Conservation (phyloP, 2,329 filamentous ascomycete species). For the Phyllosticta citribraziliensis region DNA sequence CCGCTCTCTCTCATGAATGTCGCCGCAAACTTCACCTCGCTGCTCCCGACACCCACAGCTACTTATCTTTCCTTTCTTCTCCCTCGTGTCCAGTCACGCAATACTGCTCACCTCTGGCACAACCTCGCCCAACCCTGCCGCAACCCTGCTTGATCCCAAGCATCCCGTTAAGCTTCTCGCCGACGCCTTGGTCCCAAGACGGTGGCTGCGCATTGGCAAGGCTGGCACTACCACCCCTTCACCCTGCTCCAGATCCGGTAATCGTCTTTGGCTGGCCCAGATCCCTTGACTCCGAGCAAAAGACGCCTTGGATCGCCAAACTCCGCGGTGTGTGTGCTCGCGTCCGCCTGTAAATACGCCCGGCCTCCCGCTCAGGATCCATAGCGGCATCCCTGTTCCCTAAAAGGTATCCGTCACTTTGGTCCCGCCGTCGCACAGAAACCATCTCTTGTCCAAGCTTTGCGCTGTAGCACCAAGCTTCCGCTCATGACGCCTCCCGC, state of each 20-base stretch:
- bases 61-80: not conserved
- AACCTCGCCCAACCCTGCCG: not conserved
- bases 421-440: not conserved
- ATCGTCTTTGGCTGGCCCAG: not conserved
- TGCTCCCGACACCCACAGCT: not conserved
- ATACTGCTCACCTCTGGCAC: not conserved
- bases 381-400: not conserved
- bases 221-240: not conserved
- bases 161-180: not conserved
- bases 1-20: not conserved
- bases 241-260: not conserved
- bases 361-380: not conserved
- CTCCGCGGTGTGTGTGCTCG: not conserved
- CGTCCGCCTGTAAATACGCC: not conserved
- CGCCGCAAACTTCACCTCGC: not conserved
- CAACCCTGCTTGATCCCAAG: not conserved
- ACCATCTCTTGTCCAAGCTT: not conserved
- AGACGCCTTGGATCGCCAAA: not conserved
- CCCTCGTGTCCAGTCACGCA: not conserved
- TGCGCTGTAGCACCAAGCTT: constrained; percentile 1
- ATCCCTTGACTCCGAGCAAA: not conserved
- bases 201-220: not conserved
- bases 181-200: not conserved
- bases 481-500: constrained; percentile 15
- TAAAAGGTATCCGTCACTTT: not conserved